Evolutionary conservation across 1,284 basidiomycete genomes (phyloP).

Genomic region (Fomes fomentarius): DNA sequence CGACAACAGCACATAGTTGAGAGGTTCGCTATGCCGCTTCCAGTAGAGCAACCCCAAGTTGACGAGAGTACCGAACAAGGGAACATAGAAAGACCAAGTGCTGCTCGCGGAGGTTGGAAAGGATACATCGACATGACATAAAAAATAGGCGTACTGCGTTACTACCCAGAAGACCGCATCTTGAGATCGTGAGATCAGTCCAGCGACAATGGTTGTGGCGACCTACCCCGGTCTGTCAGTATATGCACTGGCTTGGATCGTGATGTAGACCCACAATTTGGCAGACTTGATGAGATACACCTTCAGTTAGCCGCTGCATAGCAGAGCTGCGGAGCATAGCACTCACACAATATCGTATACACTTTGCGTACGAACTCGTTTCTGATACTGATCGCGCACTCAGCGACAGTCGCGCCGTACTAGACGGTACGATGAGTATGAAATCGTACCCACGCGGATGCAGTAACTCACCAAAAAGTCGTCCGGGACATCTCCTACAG

Average conservation of each 20-base stretch:
- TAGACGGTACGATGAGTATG: slow-evolving; percentile 32
- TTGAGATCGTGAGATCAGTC: slow-evolving; percentile 61
- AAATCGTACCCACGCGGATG: neutral
- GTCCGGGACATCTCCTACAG: slow-evolving; percentile 71
- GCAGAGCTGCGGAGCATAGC: neutral
- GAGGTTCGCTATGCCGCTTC: slow-evolving; percentile 86
- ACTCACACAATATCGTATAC: slow-evolving; percentile 79
- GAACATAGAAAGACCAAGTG: slow-evolving; percentile 75
- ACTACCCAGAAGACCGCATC: slow-evolving; percentile 67
- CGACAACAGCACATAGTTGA: slow-evolving; percentile 78
- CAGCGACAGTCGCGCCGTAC: slow-evolving; percentile 80
- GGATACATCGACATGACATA: neutral
- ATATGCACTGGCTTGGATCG: neutral
- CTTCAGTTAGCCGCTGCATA: slow-evolving; percentile 3
- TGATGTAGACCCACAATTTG: slow-evolving; percentile 61
- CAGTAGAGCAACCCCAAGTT: slow-evolving; percentile 81
- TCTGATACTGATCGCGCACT: slow-evolving; percentile 72
- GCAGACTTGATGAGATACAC: slow-evolving; percentile 49
- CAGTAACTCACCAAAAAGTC: slow-evolving; percentile 72
- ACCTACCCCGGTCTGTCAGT: slow-evolving; percentile 44
- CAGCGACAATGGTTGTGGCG: slow-evolving; percentile 72
- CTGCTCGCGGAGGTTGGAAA: slow-evolving; percentile 39
- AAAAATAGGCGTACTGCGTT: slow-evolving; percentile 53
- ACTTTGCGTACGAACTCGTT: slow-evolving; percentile 81
- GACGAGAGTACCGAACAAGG: slow-evolving; percentile 74